A percentile compares a stretch with the other conserved stretches of the same genome.
These are phyloP conservation scores for Pseudopithomyces chartarum DNA, from an alignment of 2,329 filamentous ascomycete species.

Conservation along the genomic window DNA sequence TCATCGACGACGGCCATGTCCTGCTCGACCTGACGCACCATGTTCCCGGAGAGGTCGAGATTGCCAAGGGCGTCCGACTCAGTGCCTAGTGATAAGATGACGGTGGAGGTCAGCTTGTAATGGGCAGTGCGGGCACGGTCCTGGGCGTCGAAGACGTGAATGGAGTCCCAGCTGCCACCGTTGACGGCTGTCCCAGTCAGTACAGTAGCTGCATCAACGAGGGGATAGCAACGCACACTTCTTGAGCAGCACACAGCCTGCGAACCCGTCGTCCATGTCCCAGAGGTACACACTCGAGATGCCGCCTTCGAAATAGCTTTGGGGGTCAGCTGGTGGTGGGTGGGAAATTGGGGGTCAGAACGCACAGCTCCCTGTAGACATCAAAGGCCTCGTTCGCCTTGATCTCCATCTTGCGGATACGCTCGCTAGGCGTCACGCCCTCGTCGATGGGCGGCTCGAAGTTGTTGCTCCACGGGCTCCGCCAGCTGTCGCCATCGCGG, in stretches of 20 bases:
- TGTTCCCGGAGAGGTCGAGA: slow-evolving; percentile 93
- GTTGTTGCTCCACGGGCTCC: slow-evolving; percentile 98
- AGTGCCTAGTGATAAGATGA: slow-evolving; percentile 85
- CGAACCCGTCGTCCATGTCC: slow-evolving; percentile 98
- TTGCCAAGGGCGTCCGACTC: slow-evolving; percentile 72
- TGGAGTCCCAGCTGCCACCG: slow-evolving; percentile 92
- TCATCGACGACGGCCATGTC: slow-evolving; percentile 90
- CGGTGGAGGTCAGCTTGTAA: slow-evolving; percentile 97
- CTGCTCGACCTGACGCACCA: slow-evolving; percentile 95
- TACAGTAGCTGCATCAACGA: not conserved
- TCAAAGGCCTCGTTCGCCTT: slow-evolving; percentile 96
- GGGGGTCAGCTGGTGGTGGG: slow-evolving; percentile 25
- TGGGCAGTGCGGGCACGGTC: slow-evolving; percentile 90
- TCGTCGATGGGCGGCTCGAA: slow-evolving; percentile 90
- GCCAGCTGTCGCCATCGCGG: slow-evolving; percentile 96
- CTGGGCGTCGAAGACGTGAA: slow-evolving; percentile 96
- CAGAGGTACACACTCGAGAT: slow-evolving; percentile 97
- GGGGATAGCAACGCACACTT: slow-evolving; percentile 67
- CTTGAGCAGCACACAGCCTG: slow-evolving; percentile 92
- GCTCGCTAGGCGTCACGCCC: slow-evolving; percentile 85
- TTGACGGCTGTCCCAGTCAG: slow-evolving; percentile 62
- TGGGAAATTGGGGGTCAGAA: slow-evolving; percentile 15
- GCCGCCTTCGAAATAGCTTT: slow-evolving; percentile 87
- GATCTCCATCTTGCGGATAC: slow-evolving; percentile 91
- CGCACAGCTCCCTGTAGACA: slow-evolving; percentile 85